Evolutionary conservation across 164 flowering plant genomes (phyloP).

Genomic region (Amborella trichopoda): DNA sequence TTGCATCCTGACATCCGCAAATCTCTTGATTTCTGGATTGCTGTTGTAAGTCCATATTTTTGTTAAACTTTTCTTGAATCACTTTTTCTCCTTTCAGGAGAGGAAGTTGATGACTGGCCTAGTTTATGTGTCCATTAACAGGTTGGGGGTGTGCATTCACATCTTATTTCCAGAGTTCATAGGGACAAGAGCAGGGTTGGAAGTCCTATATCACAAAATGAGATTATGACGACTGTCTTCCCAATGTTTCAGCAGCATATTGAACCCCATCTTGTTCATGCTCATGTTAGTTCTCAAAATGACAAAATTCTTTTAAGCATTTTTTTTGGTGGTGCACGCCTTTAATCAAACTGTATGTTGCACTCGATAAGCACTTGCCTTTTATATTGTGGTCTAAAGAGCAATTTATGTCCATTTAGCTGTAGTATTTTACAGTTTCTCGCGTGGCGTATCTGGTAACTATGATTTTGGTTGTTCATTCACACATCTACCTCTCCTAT

Average conservation of each 20-base stretch:
- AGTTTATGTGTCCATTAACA: conserved; percentile 18
- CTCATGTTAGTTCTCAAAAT: conserved; percentile 70
- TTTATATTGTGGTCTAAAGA: no score
- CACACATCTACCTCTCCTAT: conserved; percentile 2
- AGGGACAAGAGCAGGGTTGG: conserved; percentile 86
- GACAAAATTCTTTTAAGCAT: no score
- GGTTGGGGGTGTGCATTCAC: conserved; percentile 99
- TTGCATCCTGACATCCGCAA: conserved; percentile 85
- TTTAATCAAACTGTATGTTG: no score
- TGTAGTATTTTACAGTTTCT: no score
- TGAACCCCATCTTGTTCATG: conserved; percentile 99
- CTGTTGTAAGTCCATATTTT: conserved; percentile 67
- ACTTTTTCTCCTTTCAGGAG: neutral
- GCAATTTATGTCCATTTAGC: no score
- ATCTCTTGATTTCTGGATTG: conserved; percentile 92
- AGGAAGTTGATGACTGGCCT: conserved; percentile 1
- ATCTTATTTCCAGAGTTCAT: conserved; percentile 92
- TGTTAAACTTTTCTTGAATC: conserved; percentile 6
- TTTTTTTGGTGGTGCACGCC: no score
- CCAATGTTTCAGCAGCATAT: conserved; percentile 97
- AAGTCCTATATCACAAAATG: conserved; percentile 72
- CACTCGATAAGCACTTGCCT: no score
- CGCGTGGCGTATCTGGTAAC: no score
- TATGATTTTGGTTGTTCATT: no score
- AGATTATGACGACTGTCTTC: conserved; percentile 89